These are phyloP conservation scores for Candida insectalens DNA, from an alignment of 805 yeast species.

Conservation along the genomic window DNA sequence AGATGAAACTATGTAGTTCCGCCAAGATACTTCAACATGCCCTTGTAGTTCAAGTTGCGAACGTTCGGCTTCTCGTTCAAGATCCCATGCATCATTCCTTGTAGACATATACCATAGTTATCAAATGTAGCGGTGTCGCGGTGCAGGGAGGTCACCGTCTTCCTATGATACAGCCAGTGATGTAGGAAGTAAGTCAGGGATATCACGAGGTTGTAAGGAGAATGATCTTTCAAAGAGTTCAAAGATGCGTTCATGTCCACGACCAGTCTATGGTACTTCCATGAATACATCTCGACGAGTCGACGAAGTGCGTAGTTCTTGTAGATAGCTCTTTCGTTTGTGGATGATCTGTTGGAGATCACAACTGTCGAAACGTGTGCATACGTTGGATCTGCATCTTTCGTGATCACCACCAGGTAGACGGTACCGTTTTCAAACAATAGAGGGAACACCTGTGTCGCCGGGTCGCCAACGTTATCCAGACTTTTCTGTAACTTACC, in stretches of 20 bases:
- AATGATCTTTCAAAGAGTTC: slow-evolving; percentile 10
- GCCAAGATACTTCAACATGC: slow-evolving; percentile 3
- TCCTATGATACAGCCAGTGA: slow-evolving; percentile 13
- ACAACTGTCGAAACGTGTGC: slow-evolving; percentile 17
- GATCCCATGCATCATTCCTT: slow-evolving; percentile 20
- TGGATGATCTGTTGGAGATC: slow-evolving; percentile 14
- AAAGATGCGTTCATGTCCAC: slow-evolving; percentile 15
- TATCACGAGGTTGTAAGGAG: slow-evolving; percentile 18
- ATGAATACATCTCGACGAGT: slow-evolving; percentile 23
- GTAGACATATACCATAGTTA: slow-evolving; percentile 18
- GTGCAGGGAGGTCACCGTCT: slow-evolving; percentile 13
- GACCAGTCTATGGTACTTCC: slow-evolving; percentile 17
- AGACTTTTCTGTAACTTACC: slow-evolving; percentile 18
- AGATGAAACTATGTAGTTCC: neutral
- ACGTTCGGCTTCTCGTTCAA: slow-evolving; percentile 6
- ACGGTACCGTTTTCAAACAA: slow-evolving; percentile 20
- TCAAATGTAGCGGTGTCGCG: slow-evolving; percentile 14
- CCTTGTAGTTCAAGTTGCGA: slow-evolving; percentile 6
- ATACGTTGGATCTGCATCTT: slow-evolving; percentile 6
- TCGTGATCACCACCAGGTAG: slow-evolving; percentile 17
- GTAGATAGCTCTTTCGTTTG: slow-evolving; percentile 19
- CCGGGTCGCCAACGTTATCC: slow-evolving; percentile 13
- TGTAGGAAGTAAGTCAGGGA: slow-evolving; percentile 21
- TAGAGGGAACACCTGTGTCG: slow-evolving; percentile 23
- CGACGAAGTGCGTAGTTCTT: slow-evolving; percentile 19